Evolutionary conservation across 2,329 filamentous ascomycete genomes (phyloP).

Genomic region (Cryphonectria japonica): DNA sequence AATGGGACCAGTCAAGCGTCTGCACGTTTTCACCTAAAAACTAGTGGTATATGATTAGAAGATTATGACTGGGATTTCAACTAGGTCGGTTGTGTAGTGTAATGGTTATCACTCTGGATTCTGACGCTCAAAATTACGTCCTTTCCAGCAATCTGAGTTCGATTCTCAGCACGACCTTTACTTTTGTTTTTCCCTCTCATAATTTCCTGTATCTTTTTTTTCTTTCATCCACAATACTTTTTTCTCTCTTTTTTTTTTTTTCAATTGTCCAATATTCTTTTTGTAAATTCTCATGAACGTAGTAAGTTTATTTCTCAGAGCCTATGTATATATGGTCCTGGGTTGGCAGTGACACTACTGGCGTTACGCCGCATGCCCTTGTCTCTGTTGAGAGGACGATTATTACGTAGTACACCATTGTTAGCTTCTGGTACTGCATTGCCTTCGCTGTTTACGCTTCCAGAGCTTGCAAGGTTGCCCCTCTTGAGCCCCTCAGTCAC

Average conservation of each 20-base stretch:
- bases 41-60: not conserved
- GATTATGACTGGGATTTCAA: not conserved
- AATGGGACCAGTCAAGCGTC: too few species aligned
- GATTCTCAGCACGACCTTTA: not conserved
- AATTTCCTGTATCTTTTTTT: not conserved
- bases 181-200: not conserved
- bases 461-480: slow-evolving; percentile 11
- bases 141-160: not conserved
- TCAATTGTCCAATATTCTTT: not conserved
- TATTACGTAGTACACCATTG: not conserved
- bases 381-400: too few species aligned
- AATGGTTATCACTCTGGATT: not conserved
- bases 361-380: too few species aligned
- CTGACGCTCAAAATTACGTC: not conserved
- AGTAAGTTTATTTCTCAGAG: too few species aligned
- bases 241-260: not conserved
- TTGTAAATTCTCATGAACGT: too few species aligned
- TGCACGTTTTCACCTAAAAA: too few species aligned
- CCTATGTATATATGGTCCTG: too few species aligned
- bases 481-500: slow-evolving; percentile 14
- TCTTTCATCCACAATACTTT: not conserved
- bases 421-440: too few species aligned
- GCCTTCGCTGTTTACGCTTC: not conserved
- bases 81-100: not conserved
- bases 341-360: too few species aligned